Evolutionary conservation across 208 protist genomes (phyloP), one percentile per base, ranked within the genome.

Genomic region (Leishmania turanica): DNA sequence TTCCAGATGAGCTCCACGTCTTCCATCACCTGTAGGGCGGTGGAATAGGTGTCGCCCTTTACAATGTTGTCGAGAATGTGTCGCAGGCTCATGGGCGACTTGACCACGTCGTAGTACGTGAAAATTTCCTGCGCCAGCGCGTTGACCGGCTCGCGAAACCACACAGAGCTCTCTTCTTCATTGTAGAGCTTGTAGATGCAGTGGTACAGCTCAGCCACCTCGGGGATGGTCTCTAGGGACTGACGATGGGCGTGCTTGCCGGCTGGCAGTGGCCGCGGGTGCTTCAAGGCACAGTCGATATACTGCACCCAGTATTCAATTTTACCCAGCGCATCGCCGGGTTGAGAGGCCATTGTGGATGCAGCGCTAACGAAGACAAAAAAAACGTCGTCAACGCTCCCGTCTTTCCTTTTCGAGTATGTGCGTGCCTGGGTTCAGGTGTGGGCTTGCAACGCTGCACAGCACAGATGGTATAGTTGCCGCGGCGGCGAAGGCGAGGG

Each of bases 91-190:
- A 95, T 90, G 1, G 93, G 92, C 5, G 87, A 80, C 54, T 86
- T 89, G 3, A 97, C 85, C 13, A 88, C 79, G 21, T 87, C 84
- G 82, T 96, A 97, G 86, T 97, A 97, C 77, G 88, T 88, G 66
- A 90, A 94, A 21, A 92, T 85, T 8, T 87, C 87, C 31, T 90
- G 80, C 66, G 84, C 74, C 11, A 97, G 82, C 19, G 93, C 93
- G 82, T 97, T 89, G 37, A 97, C 93, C n/a, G 93, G 93, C 78
- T 97, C 91, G 31, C 90, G 81, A 68, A 97, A 97, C 74, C 82
- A 75, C 37, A 85, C 87, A 5, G 92, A 93, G 65, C 86, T 85
- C 71, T 83, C 84, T 80, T 93, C 91, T 76, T 94, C 88, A 24
- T 79, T 91, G 87, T 97, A 97, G 0, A 97, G 87, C 69, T 93